phyloP scores from a whole-genome alignment of 306 rosid genomes.

The Prunus persica region Prunus_persica_NCBIv2 NC_034010.1:28500001-28500500 shows the following conservation, averaged over 20 bases:
- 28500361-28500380: not conserved
- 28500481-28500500: too few species aligned
- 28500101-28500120: not conserved
- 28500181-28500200: slow-evolving; percentile 94
- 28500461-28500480: too few species aligned
- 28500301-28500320: slow-evolving; percentile 34
- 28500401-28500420: not conserved
- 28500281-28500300: slow-evolving; percentile 96
- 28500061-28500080: slow-evolving; percentile 2
- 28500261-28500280: slow-evolving; percentile 12
- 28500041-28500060: not conserved
- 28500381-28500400: not conserved
- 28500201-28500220: slow-evolving; percentile 44
- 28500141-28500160: slow-evolving; percentile 19
- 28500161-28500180: slow-evolving; percentile 21
- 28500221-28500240: not conserved
- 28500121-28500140: slow-evolving; percentile 16
- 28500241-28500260: not conserved
- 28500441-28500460: too few species aligned
- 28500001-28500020: slow-evolving; percentile 61
- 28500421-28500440: not conserved
- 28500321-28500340: slow-evolving; percentile 10
- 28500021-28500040: slow-evolving; percentile 42
- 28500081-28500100: slow-evolving; percentile 7
- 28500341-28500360: slow-evolving; percentile 8